phyloP scores from a whole-genome alignment of 495 filamentous ascomycete genomes.

The Rhizodiscina lignyota region DNA sequence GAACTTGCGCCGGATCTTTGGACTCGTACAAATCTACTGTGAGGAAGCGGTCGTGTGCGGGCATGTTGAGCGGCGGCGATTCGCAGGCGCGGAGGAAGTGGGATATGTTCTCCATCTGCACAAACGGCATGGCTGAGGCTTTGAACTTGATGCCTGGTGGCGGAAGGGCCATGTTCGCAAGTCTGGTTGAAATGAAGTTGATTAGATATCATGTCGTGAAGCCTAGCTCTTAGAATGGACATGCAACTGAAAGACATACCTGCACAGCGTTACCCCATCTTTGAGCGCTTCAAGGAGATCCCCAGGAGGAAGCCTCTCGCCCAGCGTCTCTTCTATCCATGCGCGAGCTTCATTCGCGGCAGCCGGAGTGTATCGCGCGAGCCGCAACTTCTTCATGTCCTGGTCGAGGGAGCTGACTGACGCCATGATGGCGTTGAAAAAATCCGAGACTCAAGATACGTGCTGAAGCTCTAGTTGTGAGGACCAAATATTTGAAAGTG shows the following conservation, averaged over 20 bases:
- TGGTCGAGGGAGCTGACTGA: constrained; percentile 89
- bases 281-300: constrained; percentile 78
- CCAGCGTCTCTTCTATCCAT: constrained; percentile 80
- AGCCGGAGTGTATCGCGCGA: constrained; percentile 85
- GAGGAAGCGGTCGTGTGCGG: constrained; percentile 87
- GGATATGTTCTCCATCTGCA: constrained; percentile 99
- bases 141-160: constrained; percentile 68
- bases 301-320: constrained; percentile 45
- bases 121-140: constrained; percentile 83
- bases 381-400: constrained; percentile 82
- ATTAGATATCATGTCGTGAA: too few species aligned
- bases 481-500: too few species aligned
- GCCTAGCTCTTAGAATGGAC: neutral
- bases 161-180: constrained; percentile 67
- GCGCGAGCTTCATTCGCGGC: constrained; percentile 70
- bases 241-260: constrained; percentile 30
- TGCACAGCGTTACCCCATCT: constrained; percentile 85
- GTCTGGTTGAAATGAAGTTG: constrained; percentile 27
- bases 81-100: constrained; percentile 86
- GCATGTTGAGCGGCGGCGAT: constrained; percentile 65
- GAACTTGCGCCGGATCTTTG: constrained; percentile 92
- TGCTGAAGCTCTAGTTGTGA: too few species aligned
- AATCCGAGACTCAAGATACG: too few species aligned
- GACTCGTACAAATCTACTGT: constrained; percentile 94
- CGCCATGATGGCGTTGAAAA: constrained; percentile 70